Conservation (phyloP, 768 basidiomycete species). For the Hygrocybe coccinea region DNA sequence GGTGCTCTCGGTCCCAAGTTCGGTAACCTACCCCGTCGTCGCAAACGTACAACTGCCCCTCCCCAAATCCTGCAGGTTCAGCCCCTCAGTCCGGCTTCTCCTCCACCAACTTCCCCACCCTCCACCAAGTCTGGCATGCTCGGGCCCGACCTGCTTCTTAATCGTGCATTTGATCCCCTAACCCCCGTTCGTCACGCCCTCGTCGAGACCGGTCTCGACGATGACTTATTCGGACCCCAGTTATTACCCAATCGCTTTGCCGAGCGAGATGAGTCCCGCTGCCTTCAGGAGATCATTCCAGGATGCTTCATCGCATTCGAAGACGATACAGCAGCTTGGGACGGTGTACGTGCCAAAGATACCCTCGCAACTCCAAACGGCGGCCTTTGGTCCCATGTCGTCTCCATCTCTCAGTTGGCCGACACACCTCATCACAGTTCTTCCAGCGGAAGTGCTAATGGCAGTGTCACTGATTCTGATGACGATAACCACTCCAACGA, state of each 20-base stretch:
- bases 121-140: neutral
- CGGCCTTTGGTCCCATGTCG: neutral
- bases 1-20: neutral
- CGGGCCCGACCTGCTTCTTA: neutral
- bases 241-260: neutral
- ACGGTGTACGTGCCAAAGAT: neutral
- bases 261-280: neutral
- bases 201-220: neutral
- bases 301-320: constrained; percentile 3
- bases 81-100: neutral
- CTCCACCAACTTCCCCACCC: neutral
- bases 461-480: neutral
- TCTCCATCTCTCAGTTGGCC: neutral
- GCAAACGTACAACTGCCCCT: neutral
- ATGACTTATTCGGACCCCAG: neutral
- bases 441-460: too few relatives aligned
- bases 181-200: neutral
- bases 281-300: constrained; percentile 3
- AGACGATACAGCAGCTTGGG: constrained; percentile 1
- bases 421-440: too few relatives aligned
- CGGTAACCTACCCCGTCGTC: neutral
- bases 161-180: neutral
- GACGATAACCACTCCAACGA: neutral
- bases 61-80: neutral
- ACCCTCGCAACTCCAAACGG: neutral